Percentiles rank a stretch among this genome's conserved stretches.
Conservation (phyloP, 2,329 filamentous ascomycete species). For the Pezicula neosporulosa region DNA sequence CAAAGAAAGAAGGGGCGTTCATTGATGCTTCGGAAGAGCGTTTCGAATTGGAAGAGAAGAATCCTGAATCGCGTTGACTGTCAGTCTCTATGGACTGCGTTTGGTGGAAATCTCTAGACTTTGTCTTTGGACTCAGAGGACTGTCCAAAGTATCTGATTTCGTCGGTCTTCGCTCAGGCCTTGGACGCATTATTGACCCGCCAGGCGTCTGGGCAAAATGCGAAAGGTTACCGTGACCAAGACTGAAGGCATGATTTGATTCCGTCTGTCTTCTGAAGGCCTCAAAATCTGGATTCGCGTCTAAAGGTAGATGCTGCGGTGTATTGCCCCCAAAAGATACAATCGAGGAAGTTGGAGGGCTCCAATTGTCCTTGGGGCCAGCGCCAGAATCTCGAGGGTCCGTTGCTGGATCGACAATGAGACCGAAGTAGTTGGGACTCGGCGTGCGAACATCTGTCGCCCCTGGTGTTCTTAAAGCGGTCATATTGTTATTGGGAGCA, state of each 20-base stretch:
- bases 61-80: conserved; percentile 48
- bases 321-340: conserved; percentile 66
- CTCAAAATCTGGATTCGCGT: conserved; percentile 79
- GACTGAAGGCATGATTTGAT: conserved; percentile 50
- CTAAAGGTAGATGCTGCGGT: conserved; percentile 66
- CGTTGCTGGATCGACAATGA: conserved; percentile 58
- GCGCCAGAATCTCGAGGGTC: conserved; percentile 62
- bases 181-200: conserved; percentile 10
- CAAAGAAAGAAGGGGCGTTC: conserved; percentile 29
- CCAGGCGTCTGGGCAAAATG: conserved; percentile 39
- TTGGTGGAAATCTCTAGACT: conserved; percentile 8
- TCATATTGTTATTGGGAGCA: conserved; percentile 10
- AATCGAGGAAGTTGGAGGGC: conserved; percentile 66
- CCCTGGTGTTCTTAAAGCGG: conserved; percentile 21
- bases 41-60: conserved; percentile 49
- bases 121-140: conserved; percentile 18
- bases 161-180: conserved; percentile 17
- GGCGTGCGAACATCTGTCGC: conserved; percentile 37
- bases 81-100: conserved; percentile 35
- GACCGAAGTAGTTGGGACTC: conserved; percentile 86
- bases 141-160: conserved; percentile 16
- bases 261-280: conserved; percentile 74
- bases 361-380: conserved; percentile 70
- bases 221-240: conserved; percentile 38
- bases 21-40: conserved; percentile 23